Percentiles rank a stretch among this genome's conserved stretches.
Conservation (phyloP, 208 protist species). For the Blechomonas ayalai region DNA sequence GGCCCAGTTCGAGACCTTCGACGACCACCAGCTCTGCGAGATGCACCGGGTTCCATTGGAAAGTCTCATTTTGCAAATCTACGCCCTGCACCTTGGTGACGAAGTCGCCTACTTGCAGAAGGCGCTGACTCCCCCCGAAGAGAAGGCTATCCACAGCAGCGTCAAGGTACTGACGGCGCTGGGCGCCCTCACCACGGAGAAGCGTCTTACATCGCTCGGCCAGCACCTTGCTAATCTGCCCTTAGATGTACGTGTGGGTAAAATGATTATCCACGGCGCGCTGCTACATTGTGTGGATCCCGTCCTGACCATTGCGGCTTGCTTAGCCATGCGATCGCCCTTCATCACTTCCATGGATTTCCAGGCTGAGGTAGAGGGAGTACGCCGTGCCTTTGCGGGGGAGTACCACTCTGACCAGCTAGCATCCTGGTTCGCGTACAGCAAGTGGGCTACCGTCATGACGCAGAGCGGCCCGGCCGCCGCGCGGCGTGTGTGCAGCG, state of each 20-base stretch:
- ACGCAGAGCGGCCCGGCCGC: constrained; percentile 34
- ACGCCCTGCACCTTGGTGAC: constrained; percentile 78
- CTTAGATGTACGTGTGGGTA: constrained; percentile 86
- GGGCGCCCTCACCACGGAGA: constrained; percentile 71
- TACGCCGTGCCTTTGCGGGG: constrained; percentile 62
- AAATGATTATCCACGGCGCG: constrained; percentile 94
- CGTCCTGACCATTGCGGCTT: constrained; percentile 94
- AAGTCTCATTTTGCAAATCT: constrained; percentile 93
- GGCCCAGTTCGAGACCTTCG: constrained; percentile 69
- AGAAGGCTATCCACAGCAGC: constrained; percentile 74
- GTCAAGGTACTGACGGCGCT: constrained; percentile 80
- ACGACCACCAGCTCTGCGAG: constrained; percentile 92
- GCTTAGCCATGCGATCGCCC: constrained; percentile 72
- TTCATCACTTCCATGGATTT: constrained; percentile 91
- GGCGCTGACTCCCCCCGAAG: constrained; percentile 76
- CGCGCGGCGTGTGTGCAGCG: constrained; percentile 60
- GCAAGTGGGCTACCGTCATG: constrained; percentile 46
- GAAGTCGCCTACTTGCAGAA: constrained; percentile 87
- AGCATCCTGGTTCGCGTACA: constrained; percentile 84
- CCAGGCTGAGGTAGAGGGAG: constrained; percentile 72
- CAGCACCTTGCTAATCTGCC: constrained; percentile 89
- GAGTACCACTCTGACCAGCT: constrained; percentile 86
- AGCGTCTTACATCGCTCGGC: constrained; percentile 89
- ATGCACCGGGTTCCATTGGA: constrained; percentile 95
- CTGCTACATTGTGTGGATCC: constrained; percentile 95